These are phyloP conservation scores for Candida khao-thaluensis DNA, from an alignment of 805 yeast genomes.

Conservation along the genomic window DNA sequence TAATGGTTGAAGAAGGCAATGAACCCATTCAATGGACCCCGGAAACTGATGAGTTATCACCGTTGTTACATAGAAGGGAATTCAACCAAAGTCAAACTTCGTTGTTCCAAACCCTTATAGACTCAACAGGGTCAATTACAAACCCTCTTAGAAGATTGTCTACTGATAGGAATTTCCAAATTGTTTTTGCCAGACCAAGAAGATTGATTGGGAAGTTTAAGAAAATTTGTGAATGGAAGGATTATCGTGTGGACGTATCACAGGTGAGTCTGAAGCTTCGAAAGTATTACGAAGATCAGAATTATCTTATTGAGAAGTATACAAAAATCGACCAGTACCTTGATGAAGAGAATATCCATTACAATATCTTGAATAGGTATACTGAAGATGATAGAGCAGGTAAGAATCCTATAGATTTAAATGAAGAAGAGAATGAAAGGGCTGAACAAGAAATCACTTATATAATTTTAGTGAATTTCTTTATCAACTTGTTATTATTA, in stretches of 20 bases:
- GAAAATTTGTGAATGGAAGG: constrained; percentile 32
- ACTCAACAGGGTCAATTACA: constrained; percentile 10
- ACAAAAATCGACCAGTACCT: constrained; percentile 61
- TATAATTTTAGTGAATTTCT: constrained; percentile 66
- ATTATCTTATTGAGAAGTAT: constrained; percentile 56
- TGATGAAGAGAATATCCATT: constrained; percentile 66
- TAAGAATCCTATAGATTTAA: constrained; percentile 5
- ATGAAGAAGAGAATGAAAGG: constrained; percentile 33
- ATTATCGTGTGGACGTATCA: constrained; percentile 11
- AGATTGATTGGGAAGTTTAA: constrained; percentile 34
- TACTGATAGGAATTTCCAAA: constrained; percentile 4
- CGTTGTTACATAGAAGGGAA: background rate
- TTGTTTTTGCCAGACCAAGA: constrained; percentile 24
- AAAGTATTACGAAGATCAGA: constrained; percentile 56
- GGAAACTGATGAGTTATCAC: background rate
- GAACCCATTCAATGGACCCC: background rate
- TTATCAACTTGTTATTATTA: constrained; percentile 56
- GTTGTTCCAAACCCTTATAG: constrained; percentile 5
- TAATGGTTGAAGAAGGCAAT: too few relatives aligned
- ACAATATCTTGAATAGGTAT: constrained; percentile 61
- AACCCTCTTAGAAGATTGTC: constrained; percentile 9
- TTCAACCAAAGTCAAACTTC: background rate
- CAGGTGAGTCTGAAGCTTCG: constrained; percentile 27
- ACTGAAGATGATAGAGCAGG: constrained; percentile 13
- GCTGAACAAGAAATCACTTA: constrained; percentile 45